Evolutionary conservation across 2,329 filamentous ascomycete species (phyloP).

Genomic region (Aspergillus fumigatiaffinis): DNA sequence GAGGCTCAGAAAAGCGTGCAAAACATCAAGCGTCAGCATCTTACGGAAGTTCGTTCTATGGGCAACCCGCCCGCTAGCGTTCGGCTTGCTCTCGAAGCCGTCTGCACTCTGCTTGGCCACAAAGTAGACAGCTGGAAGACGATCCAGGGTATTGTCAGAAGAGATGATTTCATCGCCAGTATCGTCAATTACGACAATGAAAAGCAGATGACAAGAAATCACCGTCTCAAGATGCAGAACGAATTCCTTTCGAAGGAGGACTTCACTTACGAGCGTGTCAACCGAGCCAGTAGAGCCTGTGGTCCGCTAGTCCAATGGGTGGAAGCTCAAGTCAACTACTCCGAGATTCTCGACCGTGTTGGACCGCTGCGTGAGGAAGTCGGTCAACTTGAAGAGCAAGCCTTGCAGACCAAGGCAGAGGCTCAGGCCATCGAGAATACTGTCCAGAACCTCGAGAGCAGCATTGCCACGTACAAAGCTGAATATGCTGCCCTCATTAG

Average conservation of each 20-base stretch:
- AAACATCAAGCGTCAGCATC: constrained; percentile 95
- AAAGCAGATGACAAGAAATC: constrained; percentile 79
- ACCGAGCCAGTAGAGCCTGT: constrained; percentile 93
- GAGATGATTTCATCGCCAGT: constrained; percentile 94
- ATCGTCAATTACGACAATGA: constrained; percentile 98
- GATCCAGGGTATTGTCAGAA: constrained; percentile 81
- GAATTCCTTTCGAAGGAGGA: constrained; percentile 91
- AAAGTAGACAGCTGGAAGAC: constrained; percentile 87
- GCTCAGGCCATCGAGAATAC: constrained; percentile 88
- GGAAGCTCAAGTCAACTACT: constrained; percentile 92
- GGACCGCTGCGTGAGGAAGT: constrained; percentile 92
- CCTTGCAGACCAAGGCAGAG: constrained; percentile 87
- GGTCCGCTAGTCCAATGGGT: constrained; percentile 98
- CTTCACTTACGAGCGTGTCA: constrained; percentile 94
- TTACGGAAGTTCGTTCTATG: constrained; percentile 98
- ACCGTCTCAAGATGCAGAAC: constrained; percentile 84
- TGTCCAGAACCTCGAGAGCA: constrained; percentile 77
- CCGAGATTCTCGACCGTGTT: constrained; percentile 92
- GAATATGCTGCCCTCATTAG: constrained; percentile 96
- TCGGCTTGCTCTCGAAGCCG: constrained; percentile 87
- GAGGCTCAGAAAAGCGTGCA: constrained; percentile 95
- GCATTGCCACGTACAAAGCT: constrained; percentile 90
- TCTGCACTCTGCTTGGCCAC: constrained; percentile 90
- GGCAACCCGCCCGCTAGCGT: constrained; percentile 86
- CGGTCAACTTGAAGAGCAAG: constrained; percentile 76